These are phyloP conservation scores for Beauveria caledonica DNA, from an alignment of 2,329 filamentous ascomycete species.

Conservation along the genomic window DNA sequence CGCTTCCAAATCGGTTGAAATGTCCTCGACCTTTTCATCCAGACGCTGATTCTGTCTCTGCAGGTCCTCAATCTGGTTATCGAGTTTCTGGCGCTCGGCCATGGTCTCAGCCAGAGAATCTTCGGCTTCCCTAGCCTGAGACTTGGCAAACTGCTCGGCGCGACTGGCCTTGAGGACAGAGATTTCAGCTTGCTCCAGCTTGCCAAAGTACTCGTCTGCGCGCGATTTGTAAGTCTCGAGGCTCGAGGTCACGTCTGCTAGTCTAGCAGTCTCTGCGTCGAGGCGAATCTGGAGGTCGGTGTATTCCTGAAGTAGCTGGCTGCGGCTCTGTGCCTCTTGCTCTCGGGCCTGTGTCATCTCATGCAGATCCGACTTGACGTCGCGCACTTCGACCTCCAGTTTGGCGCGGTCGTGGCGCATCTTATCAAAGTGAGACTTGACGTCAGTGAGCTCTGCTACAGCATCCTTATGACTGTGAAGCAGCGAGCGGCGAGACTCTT, in stretches of 20 bases:
- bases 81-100: slow-evolving; percentile 86
- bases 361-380: slow-evolving; percentile 72
- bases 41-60: slow-evolving; percentile 83
- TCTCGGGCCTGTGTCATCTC: slow-evolving; percentile 73
- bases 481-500: slow-evolving; percentile 75
- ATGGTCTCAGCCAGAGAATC: slow-evolving; percentile 85
- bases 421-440: slow-evolving; percentile 80
- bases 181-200: slow-evolving; percentile 94
- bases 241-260: slow-evolving; percentile 75
- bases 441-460: slow-evolving; percentile 74
- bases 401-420: slow-evolving; percentile 72
- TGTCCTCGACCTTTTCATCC: slow-evolving; percentile 84
- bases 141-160: slow-evolving; percentile 88
- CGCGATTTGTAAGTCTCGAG: slow-evolving; percentile 84
- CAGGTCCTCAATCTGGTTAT: slow-evolving; percentile 77
- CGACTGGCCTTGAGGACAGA: slow-evolving; percentile 85
- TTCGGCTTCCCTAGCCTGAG: slow-evolving; percentile 83
- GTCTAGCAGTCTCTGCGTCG: slow-evolving; percentile 78
- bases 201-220: slow-evolving; percentile 93
- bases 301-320: slow-evolving; percentile 84
- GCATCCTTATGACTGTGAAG: slow-evolving; percentile 80
- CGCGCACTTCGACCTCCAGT: slow-evolving; percentile 79
- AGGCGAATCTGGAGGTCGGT: slow-evolving; percentile 88
- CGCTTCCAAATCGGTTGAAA: slow-evolving; percentile 80
- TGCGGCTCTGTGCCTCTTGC: slow-evolving; percentile 80